Conservation (phyloP, 2,329 filamentous ascomycete genomes). For the Botrytis fragariae region DNA sequence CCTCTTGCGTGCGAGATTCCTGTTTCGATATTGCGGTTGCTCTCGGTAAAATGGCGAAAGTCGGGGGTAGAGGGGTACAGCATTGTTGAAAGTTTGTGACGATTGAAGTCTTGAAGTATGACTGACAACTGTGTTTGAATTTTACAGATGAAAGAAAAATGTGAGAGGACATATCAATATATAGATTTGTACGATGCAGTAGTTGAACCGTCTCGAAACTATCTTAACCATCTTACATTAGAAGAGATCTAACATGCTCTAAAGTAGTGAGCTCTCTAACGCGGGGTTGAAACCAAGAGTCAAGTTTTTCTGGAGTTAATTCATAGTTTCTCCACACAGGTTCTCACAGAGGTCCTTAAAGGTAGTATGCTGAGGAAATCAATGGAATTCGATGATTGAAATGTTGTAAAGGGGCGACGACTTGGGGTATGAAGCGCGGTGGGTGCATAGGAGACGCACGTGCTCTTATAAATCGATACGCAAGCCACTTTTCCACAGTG, state of each 20-base stretch:
- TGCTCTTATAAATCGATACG: not conserved
- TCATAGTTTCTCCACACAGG: too few species aligned
- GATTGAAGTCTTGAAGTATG: fast-evolving
- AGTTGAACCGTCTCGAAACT: not conserved
- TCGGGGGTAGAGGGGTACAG: fast-evolving
- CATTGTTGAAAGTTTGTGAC: not conserved
- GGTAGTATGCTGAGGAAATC: not conserved
- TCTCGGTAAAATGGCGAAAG: fast-evolving
- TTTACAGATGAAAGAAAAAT: not conserved
- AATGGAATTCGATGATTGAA: not conserved
- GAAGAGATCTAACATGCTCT: not conserved
- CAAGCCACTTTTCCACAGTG: not conserved
- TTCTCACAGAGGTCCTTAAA: too few species aligned
- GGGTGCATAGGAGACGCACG: not conserved
- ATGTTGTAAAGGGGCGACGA: not conserved
- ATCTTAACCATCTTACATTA: too few species aligned
- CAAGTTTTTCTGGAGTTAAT: not conserved
- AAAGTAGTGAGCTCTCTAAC: not conserved
- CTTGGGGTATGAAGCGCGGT: not conserved
- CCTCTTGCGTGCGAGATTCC: not conserved
- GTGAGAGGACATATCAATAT: not conserved
- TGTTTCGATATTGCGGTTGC: not conserved
- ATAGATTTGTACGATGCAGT: not conserved
- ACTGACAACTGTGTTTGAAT: not conserved
- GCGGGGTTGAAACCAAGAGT: not conserved